phyloP scores from a whole-genome alignment of 306 rosid species.

The Ochetophila trinervis region DNA sequence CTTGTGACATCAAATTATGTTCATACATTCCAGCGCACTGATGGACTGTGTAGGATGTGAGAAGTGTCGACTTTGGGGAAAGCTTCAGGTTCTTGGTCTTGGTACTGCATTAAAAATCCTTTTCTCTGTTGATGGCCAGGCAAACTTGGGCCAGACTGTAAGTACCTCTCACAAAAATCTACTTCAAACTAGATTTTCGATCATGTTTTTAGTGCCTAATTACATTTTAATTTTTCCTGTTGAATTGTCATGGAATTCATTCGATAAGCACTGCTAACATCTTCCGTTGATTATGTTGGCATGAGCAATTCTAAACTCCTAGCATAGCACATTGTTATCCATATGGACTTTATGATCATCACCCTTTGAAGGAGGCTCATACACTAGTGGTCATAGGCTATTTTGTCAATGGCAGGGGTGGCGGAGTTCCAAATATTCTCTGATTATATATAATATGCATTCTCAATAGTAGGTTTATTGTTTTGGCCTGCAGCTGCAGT shows the following conservation, averaged over 20 bases:
- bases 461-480: neutral
- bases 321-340: no score
- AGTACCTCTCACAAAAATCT: slow-evolving; percentile 26
- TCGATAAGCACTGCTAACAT: no score
- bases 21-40: slow-evolving; percentile 60
- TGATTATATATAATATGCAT: no score
- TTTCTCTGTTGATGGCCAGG: slow-evolving; percentile 66
- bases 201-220: neutral
- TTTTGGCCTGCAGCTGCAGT: slow-evolving; percentile 57
- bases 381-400: neutral
- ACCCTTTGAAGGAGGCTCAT: neutral
- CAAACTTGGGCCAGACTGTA: slow-evolving; percentile 51
- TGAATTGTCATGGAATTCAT: no score
- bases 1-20: neutral
- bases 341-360: no score
- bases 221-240: neutral
- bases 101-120: slow-evolving; percentile 95
- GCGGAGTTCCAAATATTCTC: neutral
- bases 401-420: neutral
- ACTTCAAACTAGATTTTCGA: slow-evolving; percentile 3
- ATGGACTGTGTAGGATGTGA: slow-evolving; percentile 99
- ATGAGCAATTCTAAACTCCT: no score
- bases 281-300: no score
- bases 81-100: slow-evolving; percentile 98
- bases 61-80: slow-evolving; percentile 98